Evolutionary conservation across 148 eudicot species (phyloP).

Genomic region (Chenopodium berlandieri): DNA sequence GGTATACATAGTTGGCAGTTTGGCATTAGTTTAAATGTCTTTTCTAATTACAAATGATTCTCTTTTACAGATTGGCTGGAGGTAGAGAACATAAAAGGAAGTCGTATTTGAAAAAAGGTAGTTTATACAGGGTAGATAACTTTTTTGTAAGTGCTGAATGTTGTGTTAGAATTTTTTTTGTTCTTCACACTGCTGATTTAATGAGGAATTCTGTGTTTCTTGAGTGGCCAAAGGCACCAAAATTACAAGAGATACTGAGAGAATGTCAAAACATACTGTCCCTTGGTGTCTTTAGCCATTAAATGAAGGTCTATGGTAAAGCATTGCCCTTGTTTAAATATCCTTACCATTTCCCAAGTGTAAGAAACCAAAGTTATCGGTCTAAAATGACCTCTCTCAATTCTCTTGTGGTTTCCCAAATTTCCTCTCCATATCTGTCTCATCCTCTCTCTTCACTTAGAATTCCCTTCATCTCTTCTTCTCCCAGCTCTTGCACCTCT

Average conservation of each 20-base stretch:
- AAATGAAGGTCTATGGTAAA: no score
- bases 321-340: no score
- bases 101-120: conserved; percentile 89
- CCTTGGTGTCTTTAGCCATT: no score
- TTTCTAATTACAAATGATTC: conserved; percentile 13
- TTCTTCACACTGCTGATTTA: neutral
- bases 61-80: conserved; percentile 72
- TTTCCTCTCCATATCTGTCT: no score
- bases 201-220: neutral
- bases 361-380: no score
- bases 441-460: no score
- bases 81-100: conserved; percentile 97
- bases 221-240: neutral
- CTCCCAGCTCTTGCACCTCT: no score
- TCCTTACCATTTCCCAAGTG: no score
- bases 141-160: neutral
- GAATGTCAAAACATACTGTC: neutral
- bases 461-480: no score
- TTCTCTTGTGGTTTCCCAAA: no score
- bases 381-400: no score
- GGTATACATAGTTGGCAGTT: neutral
- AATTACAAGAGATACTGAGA: neutral
- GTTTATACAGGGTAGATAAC: neutral
- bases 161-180: neutral
- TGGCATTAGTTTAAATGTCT: neutral